These are phyloP conservation scores for Sergeia podlipaevii DNA, from an alignment of 208 protist species.

Conservation along the genomic window DNA sequence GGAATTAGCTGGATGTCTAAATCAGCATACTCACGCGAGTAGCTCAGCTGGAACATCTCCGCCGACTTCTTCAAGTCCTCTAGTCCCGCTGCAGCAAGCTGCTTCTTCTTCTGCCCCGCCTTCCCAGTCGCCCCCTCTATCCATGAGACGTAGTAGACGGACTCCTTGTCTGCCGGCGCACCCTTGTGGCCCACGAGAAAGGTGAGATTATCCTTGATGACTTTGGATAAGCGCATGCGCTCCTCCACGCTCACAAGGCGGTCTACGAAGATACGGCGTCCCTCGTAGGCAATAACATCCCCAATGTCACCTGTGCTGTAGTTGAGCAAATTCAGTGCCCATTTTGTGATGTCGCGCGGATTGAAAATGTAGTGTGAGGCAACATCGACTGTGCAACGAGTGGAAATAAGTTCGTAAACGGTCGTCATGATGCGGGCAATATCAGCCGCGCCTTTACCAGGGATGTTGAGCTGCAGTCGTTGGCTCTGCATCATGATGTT, in stretches of 20 bases:
- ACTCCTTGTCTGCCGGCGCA: conserved; percentile 68
- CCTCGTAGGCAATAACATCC: conserved; percentile 93
- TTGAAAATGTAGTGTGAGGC: conserved; percentile 98
- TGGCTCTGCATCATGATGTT: conserved; percentile 85
- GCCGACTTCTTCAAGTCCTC: conserved; percentile 77
- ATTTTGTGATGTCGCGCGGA: conserved; percentile 95
- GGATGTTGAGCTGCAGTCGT: conserved; percentile 59
- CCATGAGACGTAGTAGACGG: conserved; percentile 74
- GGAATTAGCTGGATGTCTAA: conserved; percentile 94
- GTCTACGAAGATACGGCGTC: conserved; percentile 94
- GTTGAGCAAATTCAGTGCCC: conserved; percentile 90
- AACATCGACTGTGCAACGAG: conserved; percentile 93
- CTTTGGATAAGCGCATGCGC: conserved; percentile 59
- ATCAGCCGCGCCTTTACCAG: conserved; percentile 73
- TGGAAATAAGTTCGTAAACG: conserved; percentile 90
- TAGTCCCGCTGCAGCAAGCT: conserved; percentile 37
- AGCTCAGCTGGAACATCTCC: conserved; percentile 70
- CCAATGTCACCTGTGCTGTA: conserved; percentile 86
- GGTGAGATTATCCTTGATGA: conserved; percentile 75
- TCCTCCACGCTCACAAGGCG: conserved; percentile 88
- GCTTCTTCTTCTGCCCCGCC: conserved; percentile 45
- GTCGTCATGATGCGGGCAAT: conserved; percentile 93
- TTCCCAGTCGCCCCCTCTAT: conserved; percentile 35
- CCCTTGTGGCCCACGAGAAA: conserved; percentile 72
- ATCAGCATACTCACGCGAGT: conserved; percentile 92